Percentiles rank a stretch among this genome's conserved stretches.
Conservation (phyloP, 805 yeast species). For the Metschnikowia aberdeeniae region DNA sequence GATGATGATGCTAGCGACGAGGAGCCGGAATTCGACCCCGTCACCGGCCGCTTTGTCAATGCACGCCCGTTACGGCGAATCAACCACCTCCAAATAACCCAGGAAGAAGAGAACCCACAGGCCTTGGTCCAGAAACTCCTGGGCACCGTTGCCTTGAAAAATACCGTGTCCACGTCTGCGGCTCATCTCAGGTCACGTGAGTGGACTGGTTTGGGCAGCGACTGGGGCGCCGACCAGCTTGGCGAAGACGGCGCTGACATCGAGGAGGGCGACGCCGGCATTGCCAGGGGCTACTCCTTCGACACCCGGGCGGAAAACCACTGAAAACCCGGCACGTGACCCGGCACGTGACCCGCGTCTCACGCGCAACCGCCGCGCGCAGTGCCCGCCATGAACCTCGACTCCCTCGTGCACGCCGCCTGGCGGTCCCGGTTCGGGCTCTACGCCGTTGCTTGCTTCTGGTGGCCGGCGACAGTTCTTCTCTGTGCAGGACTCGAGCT, state of each 20-base stretch:
- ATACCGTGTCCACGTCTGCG: constrained; percentile 89
- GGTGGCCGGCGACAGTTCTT: neutral
- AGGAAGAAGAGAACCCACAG: constrained; percentile 18
- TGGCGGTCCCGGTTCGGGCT: neutral
- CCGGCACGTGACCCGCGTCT: too few species aligned
- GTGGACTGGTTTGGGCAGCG: constrained; percentile 94
- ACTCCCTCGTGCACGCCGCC: neutral
- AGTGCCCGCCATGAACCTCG: neutral
- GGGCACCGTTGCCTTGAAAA: constrained; percentile 58
- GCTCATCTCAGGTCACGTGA: constrained; percentile 60
- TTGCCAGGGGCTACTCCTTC: constrained; percentile 78
- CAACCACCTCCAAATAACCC: constrained; percentile 61
- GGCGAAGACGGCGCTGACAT: constrained; percentile 65
- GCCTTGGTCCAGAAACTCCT: constrained; percentile 56
- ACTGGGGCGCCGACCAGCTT: constrained; percentile 39
- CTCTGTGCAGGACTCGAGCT: too few species aligned
- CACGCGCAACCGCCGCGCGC: neutral
- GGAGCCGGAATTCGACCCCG: constrained; percentile 83
- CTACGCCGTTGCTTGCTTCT: neutral
- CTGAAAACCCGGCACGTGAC: too few species aligned
- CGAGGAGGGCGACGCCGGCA: constrained; percentile 81
- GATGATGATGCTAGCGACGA: constrained; percentile 25
- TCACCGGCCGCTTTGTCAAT: constrained; percentile 71
- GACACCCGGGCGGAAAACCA: constrained; percentile 15
- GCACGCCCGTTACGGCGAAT: constrained; percentile 72